phyloP scores from a whole-genome alignment of 2,329 filamentous ascomycete genomes.

The Apiospora rasikravindrae region DNA sequence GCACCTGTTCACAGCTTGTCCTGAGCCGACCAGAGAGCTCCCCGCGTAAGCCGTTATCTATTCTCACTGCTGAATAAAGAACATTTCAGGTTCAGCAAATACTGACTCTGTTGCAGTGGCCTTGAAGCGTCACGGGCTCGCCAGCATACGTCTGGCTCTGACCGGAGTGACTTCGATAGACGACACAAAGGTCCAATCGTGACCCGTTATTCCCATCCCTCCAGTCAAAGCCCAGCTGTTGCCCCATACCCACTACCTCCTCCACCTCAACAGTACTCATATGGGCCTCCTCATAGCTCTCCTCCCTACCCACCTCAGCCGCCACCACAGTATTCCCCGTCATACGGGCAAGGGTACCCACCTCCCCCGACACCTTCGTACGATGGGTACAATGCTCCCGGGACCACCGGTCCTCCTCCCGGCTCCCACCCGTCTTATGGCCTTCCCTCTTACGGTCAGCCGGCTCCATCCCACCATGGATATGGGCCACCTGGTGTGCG shows the following conservation, averaged over 20 bases:
- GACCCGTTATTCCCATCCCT: slow-evolving; percentile 38
- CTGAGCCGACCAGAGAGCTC: slow-evolving; percentile 38
- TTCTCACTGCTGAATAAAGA: neutral
- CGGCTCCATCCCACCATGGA: neutral
- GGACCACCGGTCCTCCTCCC: neutral
- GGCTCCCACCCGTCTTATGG: slow-evolving; percentile 16
- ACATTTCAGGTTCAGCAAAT: neutral
- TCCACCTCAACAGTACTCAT: neutral
- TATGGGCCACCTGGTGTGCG: slow-evolving; percentile 20
- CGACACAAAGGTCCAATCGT: slow-evolving; percentile 39
- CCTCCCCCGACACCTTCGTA: slow-evolving; percentile 19
- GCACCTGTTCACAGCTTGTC: slow-evolving; percentile 40
- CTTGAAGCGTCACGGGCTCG: slow-evolving; percentile 35
- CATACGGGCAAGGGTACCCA: slow-evolving; percentile 4
- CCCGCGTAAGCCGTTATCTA: slow-evolving; percentile 37
- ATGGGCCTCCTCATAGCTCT: neutral
- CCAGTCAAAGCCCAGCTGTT: slow-evolving; percentile 26
- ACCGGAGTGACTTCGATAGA: slow-evolving; percentile 28
- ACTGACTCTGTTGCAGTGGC: slow-evolving; percentile 31
- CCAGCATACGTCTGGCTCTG: slow-evolving; percentile 31
- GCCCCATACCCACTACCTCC: slow-evolving; percentile 41
- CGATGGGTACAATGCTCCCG: slow-evolving; percentile 6
- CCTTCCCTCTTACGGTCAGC: neutral
- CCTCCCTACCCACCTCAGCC: slow-evolving; percentile 2
- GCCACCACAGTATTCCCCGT: slow-evolving; percentile 48